These are phyloP conservation scores for Pseudonitzschia delicatissima DNA, from an alignment of 108 stramenopile species.

Conservation along the genomic window DNA sequence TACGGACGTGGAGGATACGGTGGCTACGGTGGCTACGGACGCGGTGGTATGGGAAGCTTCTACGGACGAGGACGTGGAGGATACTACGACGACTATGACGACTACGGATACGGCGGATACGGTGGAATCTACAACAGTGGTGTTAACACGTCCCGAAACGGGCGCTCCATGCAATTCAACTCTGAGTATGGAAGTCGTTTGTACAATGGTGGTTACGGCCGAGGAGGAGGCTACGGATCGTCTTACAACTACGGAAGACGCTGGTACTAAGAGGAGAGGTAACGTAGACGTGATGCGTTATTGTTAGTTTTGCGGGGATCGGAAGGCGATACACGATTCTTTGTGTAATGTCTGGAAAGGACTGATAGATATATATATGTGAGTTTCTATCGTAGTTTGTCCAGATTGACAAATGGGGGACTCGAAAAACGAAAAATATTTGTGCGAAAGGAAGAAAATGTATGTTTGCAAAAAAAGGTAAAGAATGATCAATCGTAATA, in stretches of 20 bases:
- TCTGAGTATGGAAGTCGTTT: slow-evolving; percentile 10
- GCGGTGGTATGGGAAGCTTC: neutral
- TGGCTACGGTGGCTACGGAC: slow-evolving; percentile 12
- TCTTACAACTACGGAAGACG: slow-evolving; percentile 6
- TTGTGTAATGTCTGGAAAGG: too few relatives aligned
- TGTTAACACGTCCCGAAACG: slow-evolving; percentile 7
- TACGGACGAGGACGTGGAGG: slow-evolving; percentile 8
- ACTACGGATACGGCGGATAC: neutral
- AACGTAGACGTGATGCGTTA: too few relatives aligned
- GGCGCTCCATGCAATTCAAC: slow-evolving; percentile 15
- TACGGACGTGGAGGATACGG: neutral
- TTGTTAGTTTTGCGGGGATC: too few relatives aligned
- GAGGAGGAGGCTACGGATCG: slow-evolving; percentile 10
- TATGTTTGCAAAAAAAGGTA: too few relatives aligned
- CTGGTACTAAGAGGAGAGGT: too few relatives aligned
- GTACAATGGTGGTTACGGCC: slow-evolving; percentile 19
- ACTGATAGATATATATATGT: too few relatives aligned
- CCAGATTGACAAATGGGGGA: too few relatives aligned
- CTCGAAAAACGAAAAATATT: too few relatives aligned
- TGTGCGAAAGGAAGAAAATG: too few relatives aligned
- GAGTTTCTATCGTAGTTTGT: too few relatives aligned
- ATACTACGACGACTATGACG: neutral
- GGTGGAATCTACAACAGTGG: neutral
- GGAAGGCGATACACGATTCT: too few relatives aligned
- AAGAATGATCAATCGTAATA: too few relatives aligned